phyloP scores from a whole-genome alignment of 1,284 basidiomycete species.

The Phellinidium pouzarii region DNA sequence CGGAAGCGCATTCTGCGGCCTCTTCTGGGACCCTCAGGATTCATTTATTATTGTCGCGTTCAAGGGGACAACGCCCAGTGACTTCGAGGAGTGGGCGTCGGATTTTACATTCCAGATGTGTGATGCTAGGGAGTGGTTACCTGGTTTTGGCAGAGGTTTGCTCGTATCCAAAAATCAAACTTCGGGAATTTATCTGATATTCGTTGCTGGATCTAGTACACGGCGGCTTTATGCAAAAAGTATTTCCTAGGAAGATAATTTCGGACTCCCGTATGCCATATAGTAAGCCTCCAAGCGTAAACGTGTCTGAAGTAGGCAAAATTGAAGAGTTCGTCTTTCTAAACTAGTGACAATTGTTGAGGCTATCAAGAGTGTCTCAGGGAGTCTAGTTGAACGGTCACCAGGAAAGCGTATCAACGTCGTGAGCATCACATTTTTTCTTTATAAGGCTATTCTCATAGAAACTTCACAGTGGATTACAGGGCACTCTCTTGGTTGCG shows the following conservation, averaged over 20 bases:
- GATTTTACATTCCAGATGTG: slow-evolving; percentile 26
- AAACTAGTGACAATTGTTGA: slow-evolving; percentile 21
- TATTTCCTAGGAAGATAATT: slow-evolving; percentile 23
- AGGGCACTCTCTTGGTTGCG: slow-evolving; percentile 29
- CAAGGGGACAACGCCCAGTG: slow-evolving; percentile 29
- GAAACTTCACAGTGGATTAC: slow-evolving; percentile 23
- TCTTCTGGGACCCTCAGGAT: slow-evolving; percentile 22
- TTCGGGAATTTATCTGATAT: too few species aligned
- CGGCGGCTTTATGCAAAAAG: slow-evolving; percentile 25
- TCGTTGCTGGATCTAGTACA: slow-evolving; percentile 20
- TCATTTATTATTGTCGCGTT: slow-evolving; percentile 25
- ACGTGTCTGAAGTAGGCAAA: neutral
- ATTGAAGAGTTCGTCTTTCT: neutral
- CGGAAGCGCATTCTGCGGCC: slow-evolving; percentile 22
- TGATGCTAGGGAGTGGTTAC: slow-evolving; percentile 23
- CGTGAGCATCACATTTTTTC: slow-evolving; percentile 1
- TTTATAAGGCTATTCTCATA: neutral
- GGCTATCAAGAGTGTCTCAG: slow-evolving; percentile 20
- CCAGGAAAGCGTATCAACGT: slow-evolving; percentile 24
- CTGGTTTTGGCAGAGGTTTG: slow-evolving; percentile 24
- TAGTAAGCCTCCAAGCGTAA: slow-evolving; percentile 9
- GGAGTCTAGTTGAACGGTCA: slow-evolving; percentile 14
- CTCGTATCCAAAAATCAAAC: neutral
- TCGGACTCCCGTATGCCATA: slow-evolving; percentile 22
- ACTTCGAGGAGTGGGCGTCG: slow-evolving; percentile 31